Percentiles rank a stretch among this genome's conserved stretches.
Evolutionary conservation across 2,329 filamentous ascomycete genomes (phyloP).

Genomic region (Anisogramma anomala): DNA sequence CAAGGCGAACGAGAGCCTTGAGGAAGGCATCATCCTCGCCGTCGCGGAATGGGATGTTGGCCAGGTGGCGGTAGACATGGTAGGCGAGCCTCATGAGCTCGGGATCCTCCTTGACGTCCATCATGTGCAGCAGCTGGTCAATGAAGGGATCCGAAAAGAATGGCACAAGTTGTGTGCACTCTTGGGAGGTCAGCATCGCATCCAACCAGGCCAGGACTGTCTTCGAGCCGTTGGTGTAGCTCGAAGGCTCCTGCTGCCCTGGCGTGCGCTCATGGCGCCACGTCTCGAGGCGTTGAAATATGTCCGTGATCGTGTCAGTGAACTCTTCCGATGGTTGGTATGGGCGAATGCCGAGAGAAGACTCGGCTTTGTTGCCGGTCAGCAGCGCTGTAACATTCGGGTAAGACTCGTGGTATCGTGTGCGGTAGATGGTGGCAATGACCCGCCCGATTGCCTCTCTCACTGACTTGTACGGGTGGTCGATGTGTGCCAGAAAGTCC

Average conservation of each 20-base stretch:
- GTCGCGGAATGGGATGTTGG: constrained; percentile 83
- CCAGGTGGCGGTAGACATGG: constrained; percentile 90
- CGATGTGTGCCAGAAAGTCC: constrained; percentile 80
- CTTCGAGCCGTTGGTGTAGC: constrained; percentile 93
- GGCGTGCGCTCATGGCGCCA: constrained; percentile 79
- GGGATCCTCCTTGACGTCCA: constrained; percentile 98
- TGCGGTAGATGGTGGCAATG: constrained; percentile 78
- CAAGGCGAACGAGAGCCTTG: constrained; percentile 74
- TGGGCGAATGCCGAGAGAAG: constrained; percentile 72
- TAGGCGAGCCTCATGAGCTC: constrained; percentile 92
- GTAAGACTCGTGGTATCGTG: constrained; percentile 89
- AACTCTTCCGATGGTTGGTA: constrained; percentile 73
- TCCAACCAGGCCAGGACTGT: constrained; percentile 94
- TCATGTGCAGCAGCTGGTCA: constrained; percentile 94
- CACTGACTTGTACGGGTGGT: constrained; percentile 96
- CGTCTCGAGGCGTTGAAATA: constrained; percentile 69
- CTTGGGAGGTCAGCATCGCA: constrained; percentile 76
- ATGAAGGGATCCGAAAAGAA: constrained; percentile 89
- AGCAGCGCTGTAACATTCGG: constrained; percentile 65
- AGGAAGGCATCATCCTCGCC: constrained; percentile 82
- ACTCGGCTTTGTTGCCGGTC: constrained; percentile 64
- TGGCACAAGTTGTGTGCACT: constrained; percentile 78
- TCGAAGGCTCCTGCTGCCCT: constrained; percentile 83
- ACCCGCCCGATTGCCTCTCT: constrained; percentile 89
- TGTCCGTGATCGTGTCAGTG: constrained; percentile 53